Base-by-base conservation (phyloP, 2,329 filamentous ascomycete species). In the Alternaria rosae region DNA sequence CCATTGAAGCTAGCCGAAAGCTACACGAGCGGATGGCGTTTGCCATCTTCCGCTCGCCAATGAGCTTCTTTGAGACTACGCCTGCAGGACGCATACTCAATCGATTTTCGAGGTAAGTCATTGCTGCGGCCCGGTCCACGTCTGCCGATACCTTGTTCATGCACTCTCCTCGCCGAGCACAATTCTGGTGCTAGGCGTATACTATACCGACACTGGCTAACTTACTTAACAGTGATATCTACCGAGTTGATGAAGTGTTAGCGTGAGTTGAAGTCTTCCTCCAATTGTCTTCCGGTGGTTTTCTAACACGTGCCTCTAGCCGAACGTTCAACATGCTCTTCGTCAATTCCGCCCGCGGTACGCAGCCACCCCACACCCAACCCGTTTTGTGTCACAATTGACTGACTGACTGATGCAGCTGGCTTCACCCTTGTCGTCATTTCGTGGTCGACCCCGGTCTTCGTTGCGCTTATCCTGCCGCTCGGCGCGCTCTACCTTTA, bases 31-130 rank as follows among this genome's bases (percentile, higher is more conserved):
- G 92, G 67, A 98, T 99, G 95, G 94, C 94, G 44, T 95, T 91
- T 73, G 93, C 95, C 17, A 97, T 98, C 71, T 99, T 99, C 86
- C 88, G 95, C 69, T 96, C 93, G 38, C 96, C 95, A 57, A 99
- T 99, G 95, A 95, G 89, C 71, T 99, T 99, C 82, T 99, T 99
- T 72, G 96, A 99, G 78, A 97, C 94, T 1, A 99, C 95, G 2
- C 95, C 95, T 3, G 91, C 94, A 65, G 95, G 95, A n/a, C 89
- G 96, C 59, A 97, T 99, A 73, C 84, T 99, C 62, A 99, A 99
- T 79, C 88, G 95, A 57, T 99, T 99, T 80, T 98, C 94, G 15
- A 96, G 91, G 90, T 92, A 80, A 67, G 88, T 82, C 48, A 32
- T 55, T 53, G 47, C 47, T 42, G 32, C 50, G 52, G 61, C 58